Evolutionary conservation across 192 early-diverging fungal genomes (phyloP).

Genomic region (Powellomyces hirtus): DNA sequence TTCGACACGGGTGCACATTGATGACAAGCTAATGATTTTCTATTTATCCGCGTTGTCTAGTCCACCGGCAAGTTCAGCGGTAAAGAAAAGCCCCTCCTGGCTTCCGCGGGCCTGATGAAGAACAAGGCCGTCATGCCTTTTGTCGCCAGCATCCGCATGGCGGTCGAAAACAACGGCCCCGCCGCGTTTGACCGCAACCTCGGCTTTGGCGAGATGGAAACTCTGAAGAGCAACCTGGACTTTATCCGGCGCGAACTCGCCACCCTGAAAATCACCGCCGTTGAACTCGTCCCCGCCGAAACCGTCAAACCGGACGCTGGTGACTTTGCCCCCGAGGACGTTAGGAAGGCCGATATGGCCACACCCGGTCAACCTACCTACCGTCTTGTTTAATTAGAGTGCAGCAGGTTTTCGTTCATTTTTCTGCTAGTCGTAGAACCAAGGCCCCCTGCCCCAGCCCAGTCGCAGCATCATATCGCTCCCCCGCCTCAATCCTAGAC

Average conservation of each 20-base stretch:
- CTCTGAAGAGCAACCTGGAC: constrained; percentile 53
- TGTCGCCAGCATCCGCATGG: constrained; percentile 75
- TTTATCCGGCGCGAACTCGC: constrained; percentile 46
- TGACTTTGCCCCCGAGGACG: constrained; percentile 31
- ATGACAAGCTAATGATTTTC: too few relatives aligned
- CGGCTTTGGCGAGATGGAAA: constrained; percentile 77
- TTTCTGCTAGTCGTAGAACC: too few relatives aligned
- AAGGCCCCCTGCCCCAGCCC: too few relatives aligned
- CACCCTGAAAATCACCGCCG: constrained; percentile 33
- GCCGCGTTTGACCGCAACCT: constrained; percentile 79
- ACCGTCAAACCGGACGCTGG: constrained; percentile 14
- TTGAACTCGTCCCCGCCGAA: constrained; percentile 35
- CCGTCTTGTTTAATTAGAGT: constrained; percentile 5
- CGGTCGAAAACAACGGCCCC: constrained; percentile 61
- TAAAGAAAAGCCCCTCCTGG: constrained; percentile 67
- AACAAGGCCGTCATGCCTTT: constrained; percentile 98
- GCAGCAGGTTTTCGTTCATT: too few relatives aligned
- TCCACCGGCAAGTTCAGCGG: constrained; percentile 56
- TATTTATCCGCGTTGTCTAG: too few relatives aligned
- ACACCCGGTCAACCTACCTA: constrained; percentile 50
- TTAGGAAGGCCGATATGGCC: constrained; percentile 41
- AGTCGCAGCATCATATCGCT: too few relatives aligned
- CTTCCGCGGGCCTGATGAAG: constrained; percentile 73
- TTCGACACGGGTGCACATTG: too few relatives aligned
- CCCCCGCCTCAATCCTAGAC: too few relatives aligned